Conservation (phyloP, 2,329 filamentous ascomycete species). For the Didymella exigua region DNA sequence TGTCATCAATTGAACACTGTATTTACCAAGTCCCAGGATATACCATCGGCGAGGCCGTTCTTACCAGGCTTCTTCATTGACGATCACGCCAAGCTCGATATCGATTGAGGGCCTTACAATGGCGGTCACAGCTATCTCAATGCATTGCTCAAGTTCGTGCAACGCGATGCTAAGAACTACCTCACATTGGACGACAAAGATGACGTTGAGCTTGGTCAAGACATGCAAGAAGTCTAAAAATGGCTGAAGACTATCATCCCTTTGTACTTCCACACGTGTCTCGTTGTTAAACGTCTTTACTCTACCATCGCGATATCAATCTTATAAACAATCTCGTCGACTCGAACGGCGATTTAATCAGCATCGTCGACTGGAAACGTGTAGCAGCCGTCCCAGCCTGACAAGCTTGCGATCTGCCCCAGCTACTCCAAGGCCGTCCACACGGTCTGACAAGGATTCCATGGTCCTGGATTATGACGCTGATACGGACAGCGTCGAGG, state of each 20-base stretch:
- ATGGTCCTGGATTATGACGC: too few species aligned
- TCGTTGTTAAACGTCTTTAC: background rate
- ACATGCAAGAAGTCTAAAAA: background rate
- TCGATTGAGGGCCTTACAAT: background rate
- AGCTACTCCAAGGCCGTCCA: background rate
- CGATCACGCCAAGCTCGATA: background rate
- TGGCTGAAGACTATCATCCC: background rate
- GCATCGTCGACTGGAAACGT: constrained; percentile 1
- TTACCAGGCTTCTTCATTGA: background rate
- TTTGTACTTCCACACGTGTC: background rate
- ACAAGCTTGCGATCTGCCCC: background rate
- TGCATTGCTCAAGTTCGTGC: background rate
- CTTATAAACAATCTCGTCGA: background rate
- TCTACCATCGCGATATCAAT: background rate
- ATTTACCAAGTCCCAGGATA: too few species aligned
- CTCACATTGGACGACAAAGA: background rate
- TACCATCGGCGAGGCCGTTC: background rate
- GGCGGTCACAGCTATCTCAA: background rate
- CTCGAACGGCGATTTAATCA: background rate
- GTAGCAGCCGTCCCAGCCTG: background rate
- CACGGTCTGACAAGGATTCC: background rate
- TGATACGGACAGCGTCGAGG: background rate
- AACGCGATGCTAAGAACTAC: background rate
- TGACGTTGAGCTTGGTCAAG: background rate
- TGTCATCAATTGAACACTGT: too few species aligned